Percentiles rank a stretch among this genome's conserved stretches.
These are phyloP conservation scores for Cryptosporidium felis DNA, from an alignment of 169 alveolate species.

Conservation along the genomic window DNA sequence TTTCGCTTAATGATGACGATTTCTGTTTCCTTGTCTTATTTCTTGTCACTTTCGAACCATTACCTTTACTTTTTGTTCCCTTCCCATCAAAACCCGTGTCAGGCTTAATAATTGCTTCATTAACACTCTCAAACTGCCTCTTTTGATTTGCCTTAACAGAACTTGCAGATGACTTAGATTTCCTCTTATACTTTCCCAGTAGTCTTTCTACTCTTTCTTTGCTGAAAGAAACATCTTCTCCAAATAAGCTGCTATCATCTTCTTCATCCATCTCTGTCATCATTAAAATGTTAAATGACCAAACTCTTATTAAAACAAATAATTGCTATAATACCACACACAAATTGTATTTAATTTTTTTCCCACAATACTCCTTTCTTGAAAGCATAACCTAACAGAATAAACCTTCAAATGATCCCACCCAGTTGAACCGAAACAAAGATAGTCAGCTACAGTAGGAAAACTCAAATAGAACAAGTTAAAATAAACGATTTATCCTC, in stretches of 20 bases:
- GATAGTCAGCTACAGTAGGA: no score
- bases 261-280: not conserved
- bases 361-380: not conserved
- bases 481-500: no score
- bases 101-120: not conserved
- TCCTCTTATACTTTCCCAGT: not conserved
- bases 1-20: not conserved
- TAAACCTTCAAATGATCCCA: no score
- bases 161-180: not conserved
- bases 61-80: not conserved
- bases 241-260: slow-evolving; percentile 24
- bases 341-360: not conserved
- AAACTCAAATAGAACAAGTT: no score
- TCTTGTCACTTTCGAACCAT: not conserved
- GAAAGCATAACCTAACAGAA: no score
- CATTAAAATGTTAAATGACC: no score
- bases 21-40: not conserved
- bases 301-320: no score
- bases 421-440: no score
- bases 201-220: slow-evolving; percentile 25
- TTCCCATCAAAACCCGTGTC: not conserved
- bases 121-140: not conserved
- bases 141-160: not conserved
- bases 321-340: no score
- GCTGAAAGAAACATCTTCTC: slow-evolving; percentile 34